Percentiles rank a stretch among this genome's conserved stretches.
Evolutionary conservation across 1,139 yeast genomes (phyloP).

Genomic region (Pneumocystis jirovecii): DNA sequence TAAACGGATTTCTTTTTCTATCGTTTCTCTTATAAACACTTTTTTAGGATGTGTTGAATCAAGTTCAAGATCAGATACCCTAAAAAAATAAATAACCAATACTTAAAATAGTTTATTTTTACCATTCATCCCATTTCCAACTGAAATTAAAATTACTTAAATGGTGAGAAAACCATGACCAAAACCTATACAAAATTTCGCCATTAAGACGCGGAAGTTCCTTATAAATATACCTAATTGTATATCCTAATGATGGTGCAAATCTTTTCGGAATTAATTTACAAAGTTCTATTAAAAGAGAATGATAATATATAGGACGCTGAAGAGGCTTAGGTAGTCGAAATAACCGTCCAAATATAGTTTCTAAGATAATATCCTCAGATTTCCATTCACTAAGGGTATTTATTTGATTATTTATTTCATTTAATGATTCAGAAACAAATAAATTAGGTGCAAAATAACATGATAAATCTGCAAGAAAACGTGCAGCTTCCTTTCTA

Average conservation of each 20-base stretch:
- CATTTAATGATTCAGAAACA: constrained; percentile 75
- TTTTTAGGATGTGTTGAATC: constrained; percentile 53
- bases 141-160: constrained; percentile 85
- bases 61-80: constrained; percentile 20
- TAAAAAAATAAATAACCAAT: not conserved
- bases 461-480: constrained; percentile 57
- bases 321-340: constrained; percentile 55
- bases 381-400: constrained; percentile 60
- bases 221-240: constrained; percentile 68
- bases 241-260: constrained; percentile 92
- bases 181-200: constrained; percentile 55
- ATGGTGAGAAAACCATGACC: constrained; percentile 91
- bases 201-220: constrained; percentile 55
- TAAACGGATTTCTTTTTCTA: constrained; percentile 69
- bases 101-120: not conserved
- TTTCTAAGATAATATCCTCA: constrained; percentile 80
- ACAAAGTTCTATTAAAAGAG: constrained; percentile 81
- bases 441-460: constrained; percentile 59
- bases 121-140: constrained; percentile 98
- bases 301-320: constrained; percentile 63
- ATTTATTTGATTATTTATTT: constrained; percentile 37
- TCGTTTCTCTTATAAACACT: constrained; percentile 60
- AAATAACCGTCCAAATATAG: constrained; percentile 63
- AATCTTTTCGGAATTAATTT: constrained; percentile 72
- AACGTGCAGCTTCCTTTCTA: constrained; percentile 74